Conservation (phyloP, 73 alveolate species). For the Blepharisma japonicum region DNA sequence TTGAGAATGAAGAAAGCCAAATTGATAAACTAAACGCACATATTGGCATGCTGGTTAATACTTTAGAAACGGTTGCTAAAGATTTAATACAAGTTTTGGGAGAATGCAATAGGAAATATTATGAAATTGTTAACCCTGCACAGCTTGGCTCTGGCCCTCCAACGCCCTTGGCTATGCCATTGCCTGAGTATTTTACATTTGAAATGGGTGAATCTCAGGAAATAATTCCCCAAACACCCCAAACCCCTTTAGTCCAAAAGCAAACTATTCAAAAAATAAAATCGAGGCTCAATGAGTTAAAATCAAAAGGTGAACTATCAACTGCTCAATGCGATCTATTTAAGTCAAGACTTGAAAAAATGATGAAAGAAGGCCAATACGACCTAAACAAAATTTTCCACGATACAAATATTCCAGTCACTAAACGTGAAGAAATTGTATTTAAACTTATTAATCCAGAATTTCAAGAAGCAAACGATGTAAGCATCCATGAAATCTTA, state of each 20-base stretch:
- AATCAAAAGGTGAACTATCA: background rate
- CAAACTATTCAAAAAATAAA: background rate
- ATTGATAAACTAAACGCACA: background rate
- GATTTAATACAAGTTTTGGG: background rate
- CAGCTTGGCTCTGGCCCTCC: slow-evolving; percentile 5
- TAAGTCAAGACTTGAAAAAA: background rate
- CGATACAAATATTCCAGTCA: background rate
- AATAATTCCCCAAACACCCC: background rate
- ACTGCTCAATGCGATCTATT: background rate
- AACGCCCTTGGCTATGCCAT: background rate
- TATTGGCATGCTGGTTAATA: background rate
- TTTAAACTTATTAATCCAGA: background rate
- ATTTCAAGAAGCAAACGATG: no score
- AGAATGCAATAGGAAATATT: background rate
- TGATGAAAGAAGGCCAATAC: background rate
- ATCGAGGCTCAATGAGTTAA: background rate
- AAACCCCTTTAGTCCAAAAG: background rate
- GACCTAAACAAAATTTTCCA: background rate
- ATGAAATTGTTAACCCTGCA: slow-evolving; percentile 4
- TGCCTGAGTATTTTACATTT: slow-evolving; percentile 12
- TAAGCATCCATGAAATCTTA: no score
- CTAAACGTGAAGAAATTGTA: slow-evolving; percentile 14
- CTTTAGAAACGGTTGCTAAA: slow-evolving; percentile 15
- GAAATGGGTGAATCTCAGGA: background rate
- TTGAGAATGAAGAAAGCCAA: background rate